Conservation (phyloP, 805 yeast species). For the Saccharomycopsis selenospora region DNA sequence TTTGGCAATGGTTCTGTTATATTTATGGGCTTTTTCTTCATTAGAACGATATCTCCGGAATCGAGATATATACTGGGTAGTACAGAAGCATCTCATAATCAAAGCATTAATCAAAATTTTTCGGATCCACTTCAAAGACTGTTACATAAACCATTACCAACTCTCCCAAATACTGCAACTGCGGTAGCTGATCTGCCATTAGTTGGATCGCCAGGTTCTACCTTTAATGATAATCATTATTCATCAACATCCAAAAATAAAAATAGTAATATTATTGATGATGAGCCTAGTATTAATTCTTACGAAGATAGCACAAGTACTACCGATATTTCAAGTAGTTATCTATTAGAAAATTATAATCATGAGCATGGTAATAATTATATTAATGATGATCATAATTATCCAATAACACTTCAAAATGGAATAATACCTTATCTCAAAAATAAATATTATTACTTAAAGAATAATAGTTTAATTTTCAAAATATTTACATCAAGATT, state of each 20-base stretch:
- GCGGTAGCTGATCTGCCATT: conserved; percentile 1
- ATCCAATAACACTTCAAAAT: not conserved
- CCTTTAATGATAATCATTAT: not conserved
- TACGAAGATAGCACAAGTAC: not conserved
- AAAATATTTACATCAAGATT: conserved; percentile 15
- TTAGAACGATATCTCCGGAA: conserved; percentile 30
- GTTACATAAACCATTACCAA: conserved; percentile 2
- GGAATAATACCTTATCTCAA: not conserved
- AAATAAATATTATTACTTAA: not conserved
- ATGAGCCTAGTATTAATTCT: not conserved
- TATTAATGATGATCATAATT: not conserved
- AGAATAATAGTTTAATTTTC: conserved; percentile 5
- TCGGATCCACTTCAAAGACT: not conserved
- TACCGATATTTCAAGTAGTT: not conserved
- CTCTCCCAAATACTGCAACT: not conserved
- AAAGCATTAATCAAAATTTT: not conserved
- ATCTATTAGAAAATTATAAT: conserved; percentile 1
- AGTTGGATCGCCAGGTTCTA: not conserved
- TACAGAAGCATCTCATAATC: not conserved
- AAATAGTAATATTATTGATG: not conserved
- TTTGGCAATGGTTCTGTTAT: conserved; percentile 42
- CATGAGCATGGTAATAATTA: not conserved
- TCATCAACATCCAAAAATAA: not conserved
- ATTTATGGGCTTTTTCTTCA: conserved; percentile 39
- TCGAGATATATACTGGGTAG: no score